Evolutionary conservation across 2,329 filamentous ascomycete genomes (phyloP), one percentile per base, ranked within the genome.

Genomic region (Trichoderma breve): DNA sequence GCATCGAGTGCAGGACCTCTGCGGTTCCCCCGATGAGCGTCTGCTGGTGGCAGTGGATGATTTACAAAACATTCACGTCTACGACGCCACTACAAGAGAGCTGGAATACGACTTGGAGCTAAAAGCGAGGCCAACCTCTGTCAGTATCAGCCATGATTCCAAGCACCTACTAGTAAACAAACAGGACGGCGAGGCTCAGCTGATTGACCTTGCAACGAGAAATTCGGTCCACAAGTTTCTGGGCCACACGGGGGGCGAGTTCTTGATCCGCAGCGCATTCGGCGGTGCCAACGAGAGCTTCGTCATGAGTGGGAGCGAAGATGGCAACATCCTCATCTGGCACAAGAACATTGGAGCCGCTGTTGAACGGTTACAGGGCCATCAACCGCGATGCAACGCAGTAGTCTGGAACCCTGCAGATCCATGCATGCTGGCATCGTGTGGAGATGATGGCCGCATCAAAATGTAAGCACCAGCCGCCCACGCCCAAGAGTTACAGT

Each of bases 261-360:
- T 86, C 78, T 88, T 98, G 70, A 97, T 99, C 72, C 88, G 95
- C 65, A 93, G 91, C 77, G 85, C 87, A 0, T 96, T 98, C 81
- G 96, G 96, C 21, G 96, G 96, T 36, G 95, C 95, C 1, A 91
- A 93, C 72, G 94, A 98, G 82, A 95, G 92, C 79, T 98, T 98
- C 80, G 92, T 98, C 11, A 86, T 97, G 32, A 95, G 93, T 77
- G 96, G 96, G 12, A 97, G 94, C 77, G 94, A 98, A 87, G 89
- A 90, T 74, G 89, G 90, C 2, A 86, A 88, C 71, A 88, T 98
- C 55, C 92, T 94, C 79, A 93, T 99, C 73, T 98, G 95, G 94
- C 93, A 97, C 80, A 96, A 94, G 80, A 91, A 91, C 71, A 93
- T 92, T 43, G 94, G 93, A 6, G 85, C 87, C 6, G 86, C 92